Conservation (phyloP, 2,329 filamentous ascomycete species). For the Coleophoma eucalyptorum region DNA sequence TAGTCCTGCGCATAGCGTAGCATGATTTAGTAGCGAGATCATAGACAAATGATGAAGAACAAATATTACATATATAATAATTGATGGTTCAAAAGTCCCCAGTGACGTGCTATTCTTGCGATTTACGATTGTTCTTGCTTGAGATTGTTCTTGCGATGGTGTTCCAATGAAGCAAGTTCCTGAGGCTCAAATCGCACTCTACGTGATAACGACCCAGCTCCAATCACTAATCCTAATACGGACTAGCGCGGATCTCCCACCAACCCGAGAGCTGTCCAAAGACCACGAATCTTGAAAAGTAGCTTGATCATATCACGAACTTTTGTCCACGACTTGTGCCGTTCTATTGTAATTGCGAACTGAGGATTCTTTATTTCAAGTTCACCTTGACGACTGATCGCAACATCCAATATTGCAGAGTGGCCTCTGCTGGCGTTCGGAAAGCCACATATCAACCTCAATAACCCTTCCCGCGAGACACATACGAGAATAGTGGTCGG, state of each 20-base stretch:
- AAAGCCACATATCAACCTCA: conserved; percentile 18
- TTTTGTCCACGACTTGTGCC: neutral
- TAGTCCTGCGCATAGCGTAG: neutral
- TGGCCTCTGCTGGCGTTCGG: conserved; percentile 9
- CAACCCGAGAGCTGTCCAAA: conserved; percentile 4
- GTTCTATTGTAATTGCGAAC: neutral
- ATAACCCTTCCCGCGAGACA: conserved; percentile 10
- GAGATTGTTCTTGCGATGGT: too few species aligned
- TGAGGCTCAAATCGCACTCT: neutral
- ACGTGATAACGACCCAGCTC: neutral
- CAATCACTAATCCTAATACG: neutral
- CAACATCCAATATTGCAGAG: conserved; percentile 7
- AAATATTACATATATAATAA: too few species aligned
- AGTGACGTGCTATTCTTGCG: neutral
- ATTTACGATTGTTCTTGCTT: too few species aligned
- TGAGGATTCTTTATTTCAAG: neutral
- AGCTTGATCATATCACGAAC: neutral
- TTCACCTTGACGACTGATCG: conserved; percentile 6
- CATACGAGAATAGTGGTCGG: conserved; percentile 7
- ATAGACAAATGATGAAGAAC: too few species aligned
- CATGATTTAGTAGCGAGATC: neutral
- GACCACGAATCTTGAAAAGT: conserved; percentile 16
- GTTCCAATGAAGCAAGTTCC: too few species aligned
- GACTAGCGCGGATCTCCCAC: neutral
- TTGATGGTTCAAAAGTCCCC: too few species aligned